Evolutionary conservation across 1,139 yeast species (phyloP).

Genomic region (Nematodospora anomalae): DNA sequence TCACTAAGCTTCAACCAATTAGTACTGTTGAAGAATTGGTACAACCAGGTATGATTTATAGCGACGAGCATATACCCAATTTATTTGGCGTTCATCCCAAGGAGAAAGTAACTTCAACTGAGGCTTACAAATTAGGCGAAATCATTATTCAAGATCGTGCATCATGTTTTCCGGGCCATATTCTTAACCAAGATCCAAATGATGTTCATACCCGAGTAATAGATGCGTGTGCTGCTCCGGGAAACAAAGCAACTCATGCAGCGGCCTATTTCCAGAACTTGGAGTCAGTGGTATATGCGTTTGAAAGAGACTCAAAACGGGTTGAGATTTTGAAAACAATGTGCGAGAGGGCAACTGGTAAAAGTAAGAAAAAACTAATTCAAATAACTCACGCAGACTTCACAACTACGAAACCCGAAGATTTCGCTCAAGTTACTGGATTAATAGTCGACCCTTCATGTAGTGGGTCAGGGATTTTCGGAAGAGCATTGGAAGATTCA

Average conservation of each 20-base stretch:
- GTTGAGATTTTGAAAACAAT: constrained; percentile 72
- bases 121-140: constrained; percentile 70
- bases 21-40: constrained; percentile 45
- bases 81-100: constrained; percentile 80
- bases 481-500: constrained; percentile 64
- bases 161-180: constrained; percentile 92
- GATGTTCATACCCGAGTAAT: constrained; percentile 59
- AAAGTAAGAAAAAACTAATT: constrained; percentile 44
- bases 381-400: constrained; percentile 82
- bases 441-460: constrained; percentile 95
- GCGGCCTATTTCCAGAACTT: constrained; percentile 52
- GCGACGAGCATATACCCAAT: constrained; percentile 70
- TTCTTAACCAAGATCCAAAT: constrained; percentile 54
- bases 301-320: constrained; percentile 79
- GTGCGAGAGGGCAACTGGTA: constrained; percentile 78
- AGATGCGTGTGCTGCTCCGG: constrained; percentile 98
- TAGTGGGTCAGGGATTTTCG: constrained; percentile 96
- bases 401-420: constrained; percentile 63
- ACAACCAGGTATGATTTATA: constrained; percentile 57
- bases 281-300: constrained; percentile 57
- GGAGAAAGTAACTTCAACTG: constrained; percentile 63
- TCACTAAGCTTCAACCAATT: constrained; percentile 51
- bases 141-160: constrained; percentile 94
- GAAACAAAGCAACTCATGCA: constrained; percentile 92
- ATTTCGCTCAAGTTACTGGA: constrained; percentile 69